Base-by-base conservation (phyloP, 148 eudicot genomes). In the Chenopodium album region DNA sequence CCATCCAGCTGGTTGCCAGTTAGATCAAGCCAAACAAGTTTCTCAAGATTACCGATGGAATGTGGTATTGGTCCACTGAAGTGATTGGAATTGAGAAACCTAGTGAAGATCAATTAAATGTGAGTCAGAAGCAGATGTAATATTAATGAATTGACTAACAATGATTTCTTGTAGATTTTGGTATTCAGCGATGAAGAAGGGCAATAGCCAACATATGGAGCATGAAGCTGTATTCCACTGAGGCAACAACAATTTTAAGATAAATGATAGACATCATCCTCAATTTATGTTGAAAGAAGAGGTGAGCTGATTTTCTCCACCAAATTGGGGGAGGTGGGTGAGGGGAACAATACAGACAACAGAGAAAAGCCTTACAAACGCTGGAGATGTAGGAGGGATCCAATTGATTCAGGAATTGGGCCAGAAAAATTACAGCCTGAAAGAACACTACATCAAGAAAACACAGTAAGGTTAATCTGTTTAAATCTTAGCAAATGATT, bases 1-100 rank as follows among this genome's bases (percentile, higher is more conserved):
- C 97, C 92, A 34, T 84, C 73, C 34, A 92, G 87, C 68, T 73
- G 76, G 80, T 92, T 92, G 71, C 84, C 87, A 67, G 90, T 84
- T 65, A 91, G 78, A 80, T 92, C 97, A 77, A 92, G 91, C 97
- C 94, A 92, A 75, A 83, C 73, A 71, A 91, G 90, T 7, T 90
- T 87, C 44, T 79, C 20, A 19, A 89, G 77, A 70, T 84, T 83
- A 75, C 97, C 94, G 79, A 93, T 71, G 37, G 94, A 78, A 63
- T 85, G 82, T 29, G 89, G 91, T 67, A 88, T 87, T 59, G 73
- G 50, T 78, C 89, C 91, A 59, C 29, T 88, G 77, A 88, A 88
- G 74, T 31, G 52, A 76, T 88, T 87, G 12, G 83, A 79, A 81
- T 83, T 87, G 62, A 88, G 87, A 76, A 79, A 76, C 77, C 88